Base-by-base conservation (phyloP, 2,329 filamentous ascomycete species). In the Alternaria solani region DNA sequence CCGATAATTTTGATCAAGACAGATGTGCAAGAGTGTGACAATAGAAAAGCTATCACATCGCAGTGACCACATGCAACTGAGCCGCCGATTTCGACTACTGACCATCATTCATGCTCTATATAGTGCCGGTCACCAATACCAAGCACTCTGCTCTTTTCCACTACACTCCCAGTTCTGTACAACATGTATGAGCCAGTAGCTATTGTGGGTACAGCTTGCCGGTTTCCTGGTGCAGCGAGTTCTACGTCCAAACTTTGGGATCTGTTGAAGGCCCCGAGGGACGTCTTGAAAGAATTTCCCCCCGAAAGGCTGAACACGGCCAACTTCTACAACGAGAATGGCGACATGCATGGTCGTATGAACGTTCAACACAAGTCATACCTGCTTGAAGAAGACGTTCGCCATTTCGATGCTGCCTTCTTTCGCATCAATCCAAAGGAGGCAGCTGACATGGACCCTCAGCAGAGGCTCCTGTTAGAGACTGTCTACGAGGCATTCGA, bases 151-250 rank as follows among this genome's bases (percentile, higher is more conserved):
- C 28, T 30, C 28, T 30, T 30, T 30, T 30, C 28, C 28, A 30
- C 28, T 30, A 30, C 7, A 30, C 28, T 30, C 28, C 28, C 28
- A 30, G 28, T 30, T 30, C 28, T 30, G 28, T 30, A 30, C 28
- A 30, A 30, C 30, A 14, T 18, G 1, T 43, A 39, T 26, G 75
- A 72, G 51, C 69, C 69, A 3, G 68, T 73, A 18, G 79, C 77
- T 11, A 74, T 81, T 11, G 63, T 81, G n/a, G 79, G 79, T 2
- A 63, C 71, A 36, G 75, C 70, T 12, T 80, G 77, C 53, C 70
- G 78, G 16, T 72, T 80, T 28, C 75, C 79, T 7, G 77, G 77
- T n/a, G 67, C 47, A 6, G 64, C 73, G 14, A 54, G 20, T n/a
- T 65, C 66, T 2, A 76, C 76, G 3, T 71, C 74, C 3, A 67